Evolutionary conservation across 768 basidiomycete species (phyloP).

Genomic region (Gloeophyllum trabeum): DNA sequence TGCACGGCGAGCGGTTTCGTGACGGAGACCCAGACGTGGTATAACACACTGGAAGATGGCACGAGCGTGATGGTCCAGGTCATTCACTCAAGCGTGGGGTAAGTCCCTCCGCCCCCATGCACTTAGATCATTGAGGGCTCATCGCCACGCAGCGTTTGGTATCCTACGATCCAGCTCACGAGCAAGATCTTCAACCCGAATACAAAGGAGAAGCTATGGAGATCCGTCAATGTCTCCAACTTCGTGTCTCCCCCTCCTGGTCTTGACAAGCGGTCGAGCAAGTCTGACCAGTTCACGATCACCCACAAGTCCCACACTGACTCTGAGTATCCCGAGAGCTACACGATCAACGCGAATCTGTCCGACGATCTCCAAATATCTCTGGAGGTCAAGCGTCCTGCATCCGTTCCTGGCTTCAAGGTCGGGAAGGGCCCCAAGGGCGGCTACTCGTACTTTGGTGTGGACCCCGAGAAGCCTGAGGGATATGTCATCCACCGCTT

Average conservation of each 20-base stretch:
- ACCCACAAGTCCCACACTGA: constrained; percentile 48
- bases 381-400: constrained; percentile 60
- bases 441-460: constrained; percentile 83
- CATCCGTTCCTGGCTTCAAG: constrained; percentile 78
- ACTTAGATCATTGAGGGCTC: constrained; percentile 2
- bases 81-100: constrained; percentile 87
- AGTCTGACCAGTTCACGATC: constrained; percentile 77
- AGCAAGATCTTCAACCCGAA: constrained; percentile 80
- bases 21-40: constrained; percentile 87
- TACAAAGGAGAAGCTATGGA: constrained; percentile 70
- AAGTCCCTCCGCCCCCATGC: no score
- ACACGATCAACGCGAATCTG: constrained; percentile 70
- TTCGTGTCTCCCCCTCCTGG: constrained; percentile 67
- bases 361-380: constrained; percentile 73
- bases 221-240: constrained; percentile 75
- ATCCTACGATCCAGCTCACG: constrained; percentile 88
- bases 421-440: constrained; percentile 81
- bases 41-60: constrained; percentile 74
- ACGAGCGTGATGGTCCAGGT: constrained; percentile 71
- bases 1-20: constrained; percentile 70
- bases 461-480: constrained; percentile 54
- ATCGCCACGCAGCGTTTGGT: constrained; percentile 61
- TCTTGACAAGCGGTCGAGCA: constrained; percentile 79
- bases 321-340: constrained; percentile 60
- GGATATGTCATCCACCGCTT: constrained; percentile 87